phyloP scores from a whole-genome alignment of 148 eudicot genomes.

The Camellia lanceoleosa region DNA sequence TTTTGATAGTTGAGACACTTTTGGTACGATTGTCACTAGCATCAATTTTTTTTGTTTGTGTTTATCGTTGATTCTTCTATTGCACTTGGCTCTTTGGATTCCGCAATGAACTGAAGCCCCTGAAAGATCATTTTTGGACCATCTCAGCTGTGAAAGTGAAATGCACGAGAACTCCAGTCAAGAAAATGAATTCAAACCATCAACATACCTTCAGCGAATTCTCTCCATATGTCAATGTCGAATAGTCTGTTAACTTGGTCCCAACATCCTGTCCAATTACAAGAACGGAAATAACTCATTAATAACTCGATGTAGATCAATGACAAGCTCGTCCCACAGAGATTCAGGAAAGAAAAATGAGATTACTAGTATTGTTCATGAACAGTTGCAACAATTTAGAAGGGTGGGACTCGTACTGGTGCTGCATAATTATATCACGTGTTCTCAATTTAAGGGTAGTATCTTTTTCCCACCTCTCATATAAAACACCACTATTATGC shows the following conservation, averaged over 20 bases:
- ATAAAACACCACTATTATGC: too few relatives aligned
- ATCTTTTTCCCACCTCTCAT: too few relatives aligned
- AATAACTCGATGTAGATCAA: neutral
- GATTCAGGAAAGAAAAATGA: neutral
- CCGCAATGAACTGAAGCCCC: constrained; percentile 78
- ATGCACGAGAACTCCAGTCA: neutral
- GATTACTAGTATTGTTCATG: neutral
- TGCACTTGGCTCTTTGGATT: constrained; percentile 31
- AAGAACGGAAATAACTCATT: constrained; percentile 10
- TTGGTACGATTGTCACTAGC: constrained; percentile 29
- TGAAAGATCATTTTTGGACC: constrained; percentile 25
- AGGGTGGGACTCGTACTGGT: neutral
- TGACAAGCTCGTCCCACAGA: neutral
- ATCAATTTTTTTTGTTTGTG: constrained; percentile 23
- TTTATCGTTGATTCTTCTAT: constrained; percentile 33
- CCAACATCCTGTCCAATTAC: constrained; percentile 47
- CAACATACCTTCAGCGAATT: constrained; percentile 55
- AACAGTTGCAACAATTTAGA: neutral
- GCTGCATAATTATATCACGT: too few relatives aligned
- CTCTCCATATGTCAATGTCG: constrained; percentile 45
- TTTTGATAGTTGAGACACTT: constrained; percentile 34
- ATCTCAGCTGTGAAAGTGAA: constrained; percentile 13
- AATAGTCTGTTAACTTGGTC: constrained; percentile 40
- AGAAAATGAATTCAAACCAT: neutral
- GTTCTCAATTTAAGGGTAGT: too few relatives aligned